Evolutionary conservation across 1,284 basidiomycete genomes (phyloP).

Genomic region (Phellinidium pouzarii): DNA sequence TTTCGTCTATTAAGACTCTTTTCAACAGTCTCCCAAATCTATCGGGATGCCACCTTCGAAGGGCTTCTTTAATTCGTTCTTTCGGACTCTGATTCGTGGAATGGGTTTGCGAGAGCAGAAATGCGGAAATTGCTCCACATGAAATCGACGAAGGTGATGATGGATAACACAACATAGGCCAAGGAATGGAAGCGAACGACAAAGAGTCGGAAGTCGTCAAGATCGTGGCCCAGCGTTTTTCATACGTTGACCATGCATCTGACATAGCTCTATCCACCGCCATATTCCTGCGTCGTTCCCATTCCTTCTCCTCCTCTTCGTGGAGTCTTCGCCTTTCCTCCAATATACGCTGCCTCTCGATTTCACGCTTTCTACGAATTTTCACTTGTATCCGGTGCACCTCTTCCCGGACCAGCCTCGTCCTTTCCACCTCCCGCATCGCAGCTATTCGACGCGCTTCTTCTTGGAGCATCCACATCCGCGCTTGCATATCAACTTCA

Average conservation of each 20-base stretch:
- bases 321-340: slow-evolving; percentile 32
- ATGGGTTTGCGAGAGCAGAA: slow-evolving; percentile 56
- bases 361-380: slow-evolving; percentile 21
- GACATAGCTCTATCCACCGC: slow-evolving; percentile 22
- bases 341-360: slow-evolving; percentile 37
- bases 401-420: slow-evolving; percentile 27
- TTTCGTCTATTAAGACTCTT: slow-evolving; percentile 51
- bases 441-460: slow-evolving; percentile 21
- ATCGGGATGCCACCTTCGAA: slow-evolving; percentile 74
- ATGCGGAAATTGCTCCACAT: slow-evolving; percentile 40
- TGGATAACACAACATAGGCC: slow-evolving; percentile 49
- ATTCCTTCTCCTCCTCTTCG: slow-evolving; percentile 13
- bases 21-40: slow-evolving; percentile 51
- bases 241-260: slow-evolving; percentile 55
- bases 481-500: slow-evolving; percentile 42
- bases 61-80: slow-evolving; percentile 56
- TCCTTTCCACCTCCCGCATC: slow-evolving; percentile 31
- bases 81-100: slow-evolving; percentile 50
- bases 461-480: slow-evolving; percentile 45
- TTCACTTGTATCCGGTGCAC: slow-evolving; percentile 27
- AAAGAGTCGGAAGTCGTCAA: slow-evolving; percentile 37
- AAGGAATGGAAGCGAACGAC: slow-evolving; percentile 59
- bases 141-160: slow-evolving; percentile 42
- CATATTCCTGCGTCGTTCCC: slow-evolving; percentile 5
- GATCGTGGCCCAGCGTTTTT: slow-evolving; percentile 51